Percentiles rank a stretch among this genome's conserved stretches.
These are phyloP conservation scores for Leishmania amazonensis DNA, from an alignment of 208 protist genomes.

Conservation along the genomic window DNA sequence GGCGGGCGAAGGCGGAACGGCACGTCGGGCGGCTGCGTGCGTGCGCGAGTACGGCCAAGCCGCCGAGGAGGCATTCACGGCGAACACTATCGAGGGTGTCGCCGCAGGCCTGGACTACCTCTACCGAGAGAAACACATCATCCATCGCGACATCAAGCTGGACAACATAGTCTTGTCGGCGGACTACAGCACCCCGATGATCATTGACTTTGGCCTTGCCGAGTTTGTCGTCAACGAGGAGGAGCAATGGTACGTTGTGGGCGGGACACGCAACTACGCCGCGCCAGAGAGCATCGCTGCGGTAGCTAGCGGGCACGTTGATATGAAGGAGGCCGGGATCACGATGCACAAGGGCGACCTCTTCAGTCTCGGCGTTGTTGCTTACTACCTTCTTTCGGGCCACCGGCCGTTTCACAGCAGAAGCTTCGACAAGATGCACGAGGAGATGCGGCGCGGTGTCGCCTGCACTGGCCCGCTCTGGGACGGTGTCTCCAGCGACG, in stretches of 20 bases:
- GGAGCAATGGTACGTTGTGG: conserved; percentile 31
- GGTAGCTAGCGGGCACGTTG: conserved; percentile 26
- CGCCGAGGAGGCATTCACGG: conserved; percentile 53
- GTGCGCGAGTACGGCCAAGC: conserved; percentile 38
- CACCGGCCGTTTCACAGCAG: conserved; percentile 35
- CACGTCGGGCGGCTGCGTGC: conserved; percentile 50
- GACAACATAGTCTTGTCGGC: conserved; percentile 84
- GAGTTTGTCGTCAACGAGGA: conserved; percentile 42
- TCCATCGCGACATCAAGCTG: conserved; percentile 88
- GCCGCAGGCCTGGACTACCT: conserved; percentile 69
- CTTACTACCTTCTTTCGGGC: conserved; percentile 60
- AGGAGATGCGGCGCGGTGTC: conserved; percentile 47
- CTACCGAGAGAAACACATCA: conserved; percentile 54
- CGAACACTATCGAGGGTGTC: conserved; percentile 63
- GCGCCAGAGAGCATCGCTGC: conserved; percentile 75
- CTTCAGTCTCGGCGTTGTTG: conserved; percentile 80
- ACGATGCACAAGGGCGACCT: conserved; percentile 72
- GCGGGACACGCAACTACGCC: conserved; percentile 64
- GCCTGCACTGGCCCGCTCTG: conserved; percentile 46
- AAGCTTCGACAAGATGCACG: conserved; percentile 42
- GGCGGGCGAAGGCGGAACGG: conserved; percentile 69
- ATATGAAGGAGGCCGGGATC: conserved; percentile 39
- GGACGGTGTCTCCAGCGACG: conserved; percentile 43
- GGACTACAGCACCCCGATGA: conserved; percentile 62
- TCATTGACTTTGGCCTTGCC: conserved; percentile 90